Percentiles rank a stretch among this genome's conserved stretches.
phyloP scores from a whole-genome alignment of 176 grass and related monocot species.

The Eleusine indica region DNA sequence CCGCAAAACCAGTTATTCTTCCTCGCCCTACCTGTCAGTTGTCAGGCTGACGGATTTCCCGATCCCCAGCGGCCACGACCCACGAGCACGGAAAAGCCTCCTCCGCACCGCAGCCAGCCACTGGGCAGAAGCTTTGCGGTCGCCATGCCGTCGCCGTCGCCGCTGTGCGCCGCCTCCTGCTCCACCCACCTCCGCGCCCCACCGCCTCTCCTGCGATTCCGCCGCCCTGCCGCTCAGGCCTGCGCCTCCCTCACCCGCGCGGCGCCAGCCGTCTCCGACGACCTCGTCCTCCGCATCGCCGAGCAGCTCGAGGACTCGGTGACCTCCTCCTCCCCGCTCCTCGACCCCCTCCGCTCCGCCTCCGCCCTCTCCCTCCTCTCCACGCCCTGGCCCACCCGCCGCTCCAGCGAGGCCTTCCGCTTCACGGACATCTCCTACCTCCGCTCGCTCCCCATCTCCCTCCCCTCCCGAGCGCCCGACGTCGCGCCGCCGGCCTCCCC shows the following conservation, averaged over 20 bases:
- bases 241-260: slow-evolving; percentile 19
- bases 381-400: slow-evolving; percentile 64
- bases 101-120: neutral
- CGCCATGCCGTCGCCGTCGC: slow-evolving; percentile 53
- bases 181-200: slow-evolving; percentile 26
- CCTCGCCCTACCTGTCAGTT: neutral
- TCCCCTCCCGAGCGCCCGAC: slow-evolving; percentile 30
- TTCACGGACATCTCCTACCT: slow-evolving; percentile 72
- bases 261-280: slow-evolving; percentile 53
- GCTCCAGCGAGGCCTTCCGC: slow-evolving; percentile 66
- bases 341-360: slow-evolving; percentile 52
- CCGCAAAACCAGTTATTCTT: neutral
- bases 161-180: slow-evolving; percentile 41
- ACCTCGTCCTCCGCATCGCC: slow-evolving; percentile 56
- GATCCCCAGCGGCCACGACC: neutral
- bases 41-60: neutral
- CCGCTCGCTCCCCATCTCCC: slow-evolving; percentile 53
- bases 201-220: neutral
- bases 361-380: slow-evolving; percentile 66
- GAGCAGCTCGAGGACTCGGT: slow-evolving; percentile 63
- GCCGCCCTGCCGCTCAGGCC: neutral
- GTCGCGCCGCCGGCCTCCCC: slow-evolving; percentile 38
- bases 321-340: slow-evolving; percentile 41
- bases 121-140: slow-evolving; percentile 39
- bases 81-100: neutral